phyloP scores from a whole-genome alignment of 2,329 filamentous ascomycete genomes.

The Alternaria brassicicola region DNA sequence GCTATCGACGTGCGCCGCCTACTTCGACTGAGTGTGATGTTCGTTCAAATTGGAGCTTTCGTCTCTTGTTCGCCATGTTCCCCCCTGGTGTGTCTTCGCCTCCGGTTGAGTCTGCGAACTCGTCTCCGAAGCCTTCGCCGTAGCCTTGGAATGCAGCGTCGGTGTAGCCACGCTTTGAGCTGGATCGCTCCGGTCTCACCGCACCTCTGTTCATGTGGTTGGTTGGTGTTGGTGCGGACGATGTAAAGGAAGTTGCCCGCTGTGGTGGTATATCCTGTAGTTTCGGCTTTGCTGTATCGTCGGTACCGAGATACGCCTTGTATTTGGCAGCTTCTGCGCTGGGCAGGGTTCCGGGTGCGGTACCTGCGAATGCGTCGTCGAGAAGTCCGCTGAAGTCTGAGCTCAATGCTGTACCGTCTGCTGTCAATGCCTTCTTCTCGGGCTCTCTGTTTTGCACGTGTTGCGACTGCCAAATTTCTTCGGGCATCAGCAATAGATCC shows the following conservation, averaged over 20 bases:
- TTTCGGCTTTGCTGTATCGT: constrained; percentile 48
- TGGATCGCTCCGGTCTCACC: constrained; percentile 66
- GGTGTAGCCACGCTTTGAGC: constrained; percentile 77
- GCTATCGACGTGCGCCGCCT: constrained; percentile 44
- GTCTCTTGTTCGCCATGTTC: constrained; percentile 38
- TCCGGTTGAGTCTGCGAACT: constrained; percentile 72
- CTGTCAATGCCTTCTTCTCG: constrained; percentile 33
- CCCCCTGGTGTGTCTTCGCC: constrained; percentile 66
- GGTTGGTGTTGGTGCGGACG: constrained; percentile 40
- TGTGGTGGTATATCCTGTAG: constrained; percentile 30
- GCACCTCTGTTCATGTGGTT: constrained; percentile 51
- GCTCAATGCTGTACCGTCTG: constrained; percentile 35
- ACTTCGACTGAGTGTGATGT: constrained; percentile 45
- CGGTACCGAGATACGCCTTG: constrained; percentile 53
- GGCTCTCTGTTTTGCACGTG: constrained; percentile 51
- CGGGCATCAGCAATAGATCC: constrained; percentile 47
- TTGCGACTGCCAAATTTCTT: constrained; percentile 50
- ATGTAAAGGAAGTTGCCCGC: constrained; percentile 25
- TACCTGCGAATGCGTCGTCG: constrained; percentile 49
- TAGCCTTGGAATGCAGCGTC: constrained; percentile 78
- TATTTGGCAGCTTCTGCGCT: constrained; percentile 50
- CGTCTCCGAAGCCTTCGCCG: constrained; percentile 72
- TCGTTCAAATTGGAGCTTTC: constrained; percentile 45
- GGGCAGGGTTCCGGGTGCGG: constrained; percentile 53
- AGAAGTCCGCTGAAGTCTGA: constrained; percentile 43